Base-by-base conservation (phyloP, 2,329 filamentous ascomycete genomes). In the Blastomyces parvus region DNA sequence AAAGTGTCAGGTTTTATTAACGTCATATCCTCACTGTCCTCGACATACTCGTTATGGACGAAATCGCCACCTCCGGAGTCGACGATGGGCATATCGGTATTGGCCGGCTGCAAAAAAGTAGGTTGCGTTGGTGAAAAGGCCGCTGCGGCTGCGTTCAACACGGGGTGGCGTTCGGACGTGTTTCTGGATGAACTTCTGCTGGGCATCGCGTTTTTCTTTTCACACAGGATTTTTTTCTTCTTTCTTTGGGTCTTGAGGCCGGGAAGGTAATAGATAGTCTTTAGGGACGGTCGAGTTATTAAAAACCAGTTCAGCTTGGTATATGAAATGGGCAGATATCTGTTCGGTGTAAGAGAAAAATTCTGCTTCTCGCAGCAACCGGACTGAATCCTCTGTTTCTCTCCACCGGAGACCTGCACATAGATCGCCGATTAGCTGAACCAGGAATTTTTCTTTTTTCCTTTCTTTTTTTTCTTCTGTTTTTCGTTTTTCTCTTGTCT, bases 191-290 rank as follows among this genome's bases (percentile, higher is more conserved):
- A 40, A 57, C 53, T 57, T 38, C 53, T 57, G 53, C 53, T 38
- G 53, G 33, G 33, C 53, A 57, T 59, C 6, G 13, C 17, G 30
- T 36, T 11, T 40, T 22, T 4, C 22, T 42, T 11, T 42, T 3
- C n/a, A 17, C 22, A 6, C 22, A n/a, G n/a, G n/a, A n/a, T n/a
- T 25, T 6, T n/a, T 6, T 46, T 3, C 3, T n/a, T n/a, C 4
- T 46, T 46, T n/a, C 5, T 59, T 25, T 42, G 36, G 22, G 57
- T 30, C n/a, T 25, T 25, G 36, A 22, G n/a, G 56, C 36, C 13
- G 11, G 11, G 56, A 7, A 36, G 33, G 56, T 58, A 58, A 14
- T 58, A 58, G 56, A 58, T 40, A 58, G 56, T 27, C 30, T 58
- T 25, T 27, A 42, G 56, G 33, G 56, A 58, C 8, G 36, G 42